phyloP scores from a whole-genome alignment of 345 rosid genomes.

The Eucalyptus fibrosa region DNA sequence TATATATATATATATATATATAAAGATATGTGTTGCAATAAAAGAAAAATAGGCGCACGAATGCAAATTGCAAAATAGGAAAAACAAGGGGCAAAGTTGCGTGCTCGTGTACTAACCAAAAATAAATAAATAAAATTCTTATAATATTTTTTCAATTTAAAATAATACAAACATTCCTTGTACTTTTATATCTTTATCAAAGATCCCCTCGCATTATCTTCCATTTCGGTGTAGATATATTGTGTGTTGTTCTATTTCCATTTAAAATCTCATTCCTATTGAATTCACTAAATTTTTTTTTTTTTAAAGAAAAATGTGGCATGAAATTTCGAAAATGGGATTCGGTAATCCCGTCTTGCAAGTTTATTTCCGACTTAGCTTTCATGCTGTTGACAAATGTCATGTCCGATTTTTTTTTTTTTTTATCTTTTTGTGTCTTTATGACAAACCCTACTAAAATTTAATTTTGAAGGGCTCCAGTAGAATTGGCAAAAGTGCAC shows the following conservation, averaged over 20 bases:
- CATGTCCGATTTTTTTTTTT: not conserved
- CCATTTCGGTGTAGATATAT: not conserved
- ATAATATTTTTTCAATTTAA: not conserved
- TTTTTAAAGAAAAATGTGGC: not conserved
- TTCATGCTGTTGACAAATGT: not conserved
- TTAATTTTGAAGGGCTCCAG: not conserved
- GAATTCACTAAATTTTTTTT: rapidly evolving
- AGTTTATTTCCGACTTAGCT: not conserved
- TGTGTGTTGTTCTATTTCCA: not conserved
- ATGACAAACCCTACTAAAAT: not conserved
- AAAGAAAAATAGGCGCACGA: not conserved
- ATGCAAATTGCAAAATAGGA: not conserved
- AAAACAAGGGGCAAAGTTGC: not conserved
- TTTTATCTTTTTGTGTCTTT: not conserved
- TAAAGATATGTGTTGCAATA: too few relatives aligned
- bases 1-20: too few relatives aligned
- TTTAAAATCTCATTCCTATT: not conserved
- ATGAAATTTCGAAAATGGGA: not conserved
- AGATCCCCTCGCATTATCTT: not conserved
- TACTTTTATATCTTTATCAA: not conserved
- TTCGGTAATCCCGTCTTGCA: not conserved
- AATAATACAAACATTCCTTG: not conserved
- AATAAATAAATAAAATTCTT: not conserved
- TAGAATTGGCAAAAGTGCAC: not conserved
- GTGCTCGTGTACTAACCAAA: not conserved